phyloP scores from a whole-genome alignment of 495 filamentous ascomycete genomes.

The Lophiotrema nucula region DNA sequence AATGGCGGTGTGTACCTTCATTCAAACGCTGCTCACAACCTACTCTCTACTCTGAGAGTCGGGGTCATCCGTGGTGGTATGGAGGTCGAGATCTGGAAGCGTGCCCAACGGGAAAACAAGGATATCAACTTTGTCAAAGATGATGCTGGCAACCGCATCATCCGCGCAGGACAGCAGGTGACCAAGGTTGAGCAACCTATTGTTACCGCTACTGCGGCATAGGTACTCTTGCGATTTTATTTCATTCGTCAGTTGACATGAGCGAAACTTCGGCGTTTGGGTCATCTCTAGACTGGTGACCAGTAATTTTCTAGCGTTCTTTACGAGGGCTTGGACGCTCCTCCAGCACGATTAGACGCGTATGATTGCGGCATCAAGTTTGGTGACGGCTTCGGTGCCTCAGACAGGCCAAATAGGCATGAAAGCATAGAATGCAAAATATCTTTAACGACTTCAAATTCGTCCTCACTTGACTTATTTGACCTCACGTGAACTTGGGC shows the following conservation, averaged over 20 bases:
- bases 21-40: slow-evolving; percentile 96
- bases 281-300: neutral
- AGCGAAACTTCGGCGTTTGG: slow-evolving; percentile 23
- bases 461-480: too few species aligned
- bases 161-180: slow-evolving; percentile 86
- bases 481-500: too few species aligned
- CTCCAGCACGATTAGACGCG: slow-evolving; percentile 13
- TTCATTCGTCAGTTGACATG: slow-evolving; percentile 1
- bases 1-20: slow-evolving; percentile 98
- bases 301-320: slow-evolving; percentile 10
- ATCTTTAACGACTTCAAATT: too few species aligned
- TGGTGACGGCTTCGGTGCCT: too few species aligned
- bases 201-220: slow-evolving; percentile 72
- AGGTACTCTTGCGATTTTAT: neutral
- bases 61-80: slow-evolving; percentile 95
- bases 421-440: too few species aligned
- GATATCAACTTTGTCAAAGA: slow-evolving; percentile 78
- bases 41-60: slow-evolving; percentile 93
- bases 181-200: slow-evolving; percentile 78
- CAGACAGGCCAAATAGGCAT: too few species aligned
- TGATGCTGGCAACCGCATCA: slow-evolving; percentile 73
- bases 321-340: slow-evolving; percentile 3
- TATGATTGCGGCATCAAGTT: slow-evolving; percentile 4
- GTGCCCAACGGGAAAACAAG: slow-evolving; percentile 85
- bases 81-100: slow-evolving; percentile 99